Percentiles rank a stretch among this genome's conserved stretches.
phyloP scores from a whole-genome alignment of 352 stramenopile genomes.

The Phytophthora palmivora region DNA sequence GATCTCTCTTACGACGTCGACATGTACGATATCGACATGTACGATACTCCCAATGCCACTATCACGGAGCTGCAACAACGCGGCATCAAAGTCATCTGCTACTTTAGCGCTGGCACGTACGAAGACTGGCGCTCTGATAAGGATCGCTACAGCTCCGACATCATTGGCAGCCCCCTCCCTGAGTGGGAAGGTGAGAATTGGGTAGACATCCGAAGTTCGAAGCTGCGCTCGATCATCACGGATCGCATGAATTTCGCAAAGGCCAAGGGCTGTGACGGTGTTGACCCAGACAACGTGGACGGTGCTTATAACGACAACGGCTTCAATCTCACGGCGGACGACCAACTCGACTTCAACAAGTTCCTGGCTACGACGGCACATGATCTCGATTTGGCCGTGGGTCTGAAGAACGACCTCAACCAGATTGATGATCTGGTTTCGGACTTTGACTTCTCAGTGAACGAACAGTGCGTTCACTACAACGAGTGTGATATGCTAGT shows the following conservation, averaged over 20 bases:
- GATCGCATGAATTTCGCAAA: conserved; percentile 51
- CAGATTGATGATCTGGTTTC: conserved; percentile 46
- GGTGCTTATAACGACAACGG: conserved; percentile 48
- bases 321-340: conserved; percentile 39
- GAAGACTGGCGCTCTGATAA: conserved; percentile 61
- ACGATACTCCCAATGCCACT: conserved; percentile 39
- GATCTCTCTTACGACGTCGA: conserved; percentile 42
- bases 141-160: conserved; percentile 38
- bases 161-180: conserved; percentile 37
- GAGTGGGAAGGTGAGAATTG: conserved; percentile 52
- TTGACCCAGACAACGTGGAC: conserved; percentile 70
- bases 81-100: conserved; percentile 57
- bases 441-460: conserved; percentile 66
- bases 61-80: conserved; percentile 37
- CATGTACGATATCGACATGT: conserved; percentile 53
- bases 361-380: conserved; percentile 54
- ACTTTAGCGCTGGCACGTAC: conserved; percentile 65
- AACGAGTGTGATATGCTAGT: conserved; percentile 50
- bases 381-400: conserved; percentile 45
- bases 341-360: conserved; percentile 58
- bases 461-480: conserved; percentile 63
- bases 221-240: conserved; percentile 47
- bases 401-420: conserved; percentile 63
- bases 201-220: conserved; percentile 45
- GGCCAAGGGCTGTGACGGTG: conserved; percentile 58